Evolutionary conservation across 768 basidiomycete genomes (phyloP), one percentile per base, ranked within the genome.

Genomic region (Tylopilus plumbeoviolaceoides): DNA sequence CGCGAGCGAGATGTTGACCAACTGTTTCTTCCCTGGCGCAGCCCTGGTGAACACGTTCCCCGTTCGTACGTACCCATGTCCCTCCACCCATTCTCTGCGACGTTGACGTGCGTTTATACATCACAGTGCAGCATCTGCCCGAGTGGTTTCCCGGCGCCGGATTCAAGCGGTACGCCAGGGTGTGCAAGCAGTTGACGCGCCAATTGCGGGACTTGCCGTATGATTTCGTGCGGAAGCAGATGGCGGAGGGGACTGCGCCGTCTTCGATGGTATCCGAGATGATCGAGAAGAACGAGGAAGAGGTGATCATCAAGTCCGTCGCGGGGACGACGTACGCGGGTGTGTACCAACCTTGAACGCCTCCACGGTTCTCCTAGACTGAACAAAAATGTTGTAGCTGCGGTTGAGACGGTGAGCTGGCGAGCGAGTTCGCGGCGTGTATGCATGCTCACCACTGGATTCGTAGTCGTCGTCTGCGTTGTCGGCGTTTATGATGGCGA

Each of bases 41-140:
- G 60, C 55, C 1, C 53, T 65, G 8, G 70, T 73, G 10, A 66
- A 72, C 53, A 39, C 59, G 9, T 63, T 71, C 35, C 70, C 73
- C 1, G 51, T 51, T 11, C 35, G 69, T 70, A 28, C 46, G 69
- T 60, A 20, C 17, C 3, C 14, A 12, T 10, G 11, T 21, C 20
- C 8, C 10, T n/a, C n/a, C 36, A 3, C n/a, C n/a, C n/a, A 11
- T 3, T 17, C 18, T 17, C n/a, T 7, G 9, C 27, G 14, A n/a
- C 12, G 1, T 12, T 33, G 44, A 33, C n/a, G 9, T 10, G 15
- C 10, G 10, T 14, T 3, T 12, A 8, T 10, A 12, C 9, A 20
- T 9, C 7, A 35, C 2, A 59, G 64, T 72, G 10, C 60, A 53
- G 41, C 42, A 66, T 46, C 31, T 69, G 20, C 69, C 70, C 12